Conservation (phyloP, 2,329 filamentous ascomycete species). For the Tothia fuscella region DNA sequence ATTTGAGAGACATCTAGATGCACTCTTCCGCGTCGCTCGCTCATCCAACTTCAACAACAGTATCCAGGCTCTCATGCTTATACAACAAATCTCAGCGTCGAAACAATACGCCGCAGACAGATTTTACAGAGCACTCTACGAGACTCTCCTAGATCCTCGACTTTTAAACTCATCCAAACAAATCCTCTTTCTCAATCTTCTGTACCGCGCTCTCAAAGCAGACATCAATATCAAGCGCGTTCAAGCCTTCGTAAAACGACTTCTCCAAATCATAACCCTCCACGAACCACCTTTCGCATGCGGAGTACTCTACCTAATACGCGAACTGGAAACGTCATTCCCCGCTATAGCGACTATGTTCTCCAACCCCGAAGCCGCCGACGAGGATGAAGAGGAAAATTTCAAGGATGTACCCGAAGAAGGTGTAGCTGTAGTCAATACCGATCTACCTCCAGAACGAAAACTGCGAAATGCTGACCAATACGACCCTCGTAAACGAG, state of each 20-base stretch:
- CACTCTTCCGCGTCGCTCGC: conserved; percentile 89
- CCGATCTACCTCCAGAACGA: conserved; percentile 16
- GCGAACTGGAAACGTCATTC: conserved; percentile 68
- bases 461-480: conserved; percentile 16
- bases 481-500: conserved; percentile 84
- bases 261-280: conserved; percentile 75
- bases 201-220: conserved; percentile 77
- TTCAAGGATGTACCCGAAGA: conserved; percentile 54
- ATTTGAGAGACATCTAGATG: conserved; percentile 83
- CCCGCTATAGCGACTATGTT: conserved; percentile 68
- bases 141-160: conserved; percentile 83
- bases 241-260: conserved; percentile 89
- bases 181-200: conserved; percentile 81
- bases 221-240: conserved; percentile 85
- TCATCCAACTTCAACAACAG: conserved; percentile 98
- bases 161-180: conserved; percentile 88
- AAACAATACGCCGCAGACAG: conserved; percentile 76
- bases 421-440: conserved; percentile 20
- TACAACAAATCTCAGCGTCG: conserved; percentile 76
- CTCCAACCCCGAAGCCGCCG: conserved; percentile 66
- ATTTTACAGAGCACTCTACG: conserved; percentile 92
- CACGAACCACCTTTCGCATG: conserved; percentile 91
- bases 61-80: conserved; percentile 86
- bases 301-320: conserved; percentile 80
- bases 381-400: conserved; percentile 58